Evolutionary conservation across 306 rosid species (phyloP).

Genomic region (Pyrus communis): DNA sequence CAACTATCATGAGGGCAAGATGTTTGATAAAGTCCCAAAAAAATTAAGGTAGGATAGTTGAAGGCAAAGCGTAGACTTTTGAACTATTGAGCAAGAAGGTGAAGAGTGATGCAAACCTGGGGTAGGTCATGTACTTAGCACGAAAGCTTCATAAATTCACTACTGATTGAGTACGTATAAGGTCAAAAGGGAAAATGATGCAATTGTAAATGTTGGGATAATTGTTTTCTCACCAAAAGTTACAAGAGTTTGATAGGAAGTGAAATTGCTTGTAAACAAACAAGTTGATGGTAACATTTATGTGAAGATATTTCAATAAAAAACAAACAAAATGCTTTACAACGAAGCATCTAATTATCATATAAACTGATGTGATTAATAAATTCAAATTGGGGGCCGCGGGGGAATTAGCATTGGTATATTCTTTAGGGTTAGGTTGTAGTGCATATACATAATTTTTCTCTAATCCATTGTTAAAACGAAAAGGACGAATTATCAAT

Average conservation of each 20-base stretch:
- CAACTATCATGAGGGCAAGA: too few species aligned
- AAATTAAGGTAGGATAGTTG: not conserved
- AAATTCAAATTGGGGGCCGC: not conserved
- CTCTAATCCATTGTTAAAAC: not conserved
- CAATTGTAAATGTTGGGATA: not conserved
- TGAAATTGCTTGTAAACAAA: not conserved
- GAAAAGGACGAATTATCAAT: not conserved
- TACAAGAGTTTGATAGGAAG: not conserved
- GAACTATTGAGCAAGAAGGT: not conserved
- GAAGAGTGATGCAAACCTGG: not conserved
- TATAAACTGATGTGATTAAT: not conserved
- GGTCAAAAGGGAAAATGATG: not conserved
- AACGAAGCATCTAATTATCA: not conserved
- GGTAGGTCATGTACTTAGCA: not conserved
- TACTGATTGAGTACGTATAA: too few species aligned
- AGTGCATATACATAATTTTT: not conserved
- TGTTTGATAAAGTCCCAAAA: not conserved
- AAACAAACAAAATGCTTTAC: not conserved
- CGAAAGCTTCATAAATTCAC: too few species aligned
- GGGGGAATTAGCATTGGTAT: not conserved
- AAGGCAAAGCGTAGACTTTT: not conserved
- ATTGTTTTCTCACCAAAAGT: not conserved
- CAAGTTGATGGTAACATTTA: not conserved
- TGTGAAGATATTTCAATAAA: not conserved
- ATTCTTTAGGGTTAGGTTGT: slow-evolving; percentile 3